Evolutionary conservation across 2,329 filamentous ascomycete genomes (phyloP).

Genomic region (Venturia asperata): DNA sequence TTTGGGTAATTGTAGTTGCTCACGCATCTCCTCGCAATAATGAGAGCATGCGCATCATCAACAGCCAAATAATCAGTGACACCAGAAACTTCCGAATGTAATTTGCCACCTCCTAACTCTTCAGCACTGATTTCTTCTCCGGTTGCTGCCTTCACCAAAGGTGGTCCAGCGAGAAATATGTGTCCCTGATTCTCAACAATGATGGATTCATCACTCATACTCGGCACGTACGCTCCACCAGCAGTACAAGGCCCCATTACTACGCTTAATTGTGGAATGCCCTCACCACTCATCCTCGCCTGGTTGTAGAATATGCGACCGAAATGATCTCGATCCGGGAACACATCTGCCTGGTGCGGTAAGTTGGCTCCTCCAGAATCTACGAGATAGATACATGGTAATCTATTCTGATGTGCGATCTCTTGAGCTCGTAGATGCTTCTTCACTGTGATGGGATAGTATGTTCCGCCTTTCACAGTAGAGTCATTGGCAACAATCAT

Average conservation of each 20-base stretch:
- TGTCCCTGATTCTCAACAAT: constrained; percentile 95
- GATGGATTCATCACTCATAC: constrained; percentile 96
- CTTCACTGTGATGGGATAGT: constrained; percentile 95
- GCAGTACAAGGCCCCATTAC: constrained; percentile 98
- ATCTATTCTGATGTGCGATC: constrained; percentile 77
- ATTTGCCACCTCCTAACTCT: constrained; percentile 79
- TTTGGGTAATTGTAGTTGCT: constrained; percentile 83
- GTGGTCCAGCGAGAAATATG: constrained; percentile 91
- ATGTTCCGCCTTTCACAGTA: constrained; percentile 94
- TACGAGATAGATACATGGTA: constrained; percentile 87
- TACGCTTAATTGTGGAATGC: constrained; percentile 87
- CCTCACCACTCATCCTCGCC: constrained; percentile 61
- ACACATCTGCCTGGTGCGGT: constrained; percentile 90
- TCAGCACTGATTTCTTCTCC: constrained; percentile 88
- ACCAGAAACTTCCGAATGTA: constrained; percentile 85
- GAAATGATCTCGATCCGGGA: constrained; percentile 91
- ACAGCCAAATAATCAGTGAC: constrained; percentile 95
- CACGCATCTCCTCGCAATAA: constrained; percentile 75
- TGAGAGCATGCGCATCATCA: constrained; percentile 84
- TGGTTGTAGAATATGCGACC: constrained; percentile 98
- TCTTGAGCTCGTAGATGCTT: constrained; percentile 92
- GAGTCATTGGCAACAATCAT: constrained; percentile 94
- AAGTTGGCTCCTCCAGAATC: constrained; percentile 94
- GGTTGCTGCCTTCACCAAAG: constrained; percentile 90
- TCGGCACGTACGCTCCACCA: constrained; percentile 89